Conservation (phyloP, 768 basidiomycete species). For the Leccinum boreale region DNA sequence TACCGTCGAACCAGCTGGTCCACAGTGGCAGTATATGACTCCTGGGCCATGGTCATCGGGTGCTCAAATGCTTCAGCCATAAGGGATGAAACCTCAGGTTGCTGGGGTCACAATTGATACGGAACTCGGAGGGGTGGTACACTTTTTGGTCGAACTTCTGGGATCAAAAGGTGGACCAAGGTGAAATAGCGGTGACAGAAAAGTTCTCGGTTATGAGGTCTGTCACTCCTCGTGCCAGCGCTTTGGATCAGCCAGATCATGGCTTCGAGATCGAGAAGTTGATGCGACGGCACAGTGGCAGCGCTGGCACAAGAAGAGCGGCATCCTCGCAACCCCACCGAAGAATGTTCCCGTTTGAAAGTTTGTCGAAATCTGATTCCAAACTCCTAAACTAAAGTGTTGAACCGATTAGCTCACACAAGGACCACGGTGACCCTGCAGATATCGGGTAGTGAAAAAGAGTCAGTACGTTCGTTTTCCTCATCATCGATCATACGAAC, state of each 20-base stretch:
- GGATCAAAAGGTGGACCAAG: neutral
- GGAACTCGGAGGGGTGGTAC: neutral
- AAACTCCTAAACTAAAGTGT: too few relatives aligned
- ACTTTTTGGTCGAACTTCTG: neutral
- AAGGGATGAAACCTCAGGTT: neutral
- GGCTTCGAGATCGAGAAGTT: neutral
- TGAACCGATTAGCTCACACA: too few relatives aligned
- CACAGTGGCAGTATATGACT: neutral
- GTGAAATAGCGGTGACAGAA: neutral
- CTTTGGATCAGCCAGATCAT: neutral
- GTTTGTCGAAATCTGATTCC: too few relatives aligned
- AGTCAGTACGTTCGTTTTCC: too few relatives aligned
- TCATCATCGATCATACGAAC: too few relatives aligned
- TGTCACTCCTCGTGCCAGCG: neutral
- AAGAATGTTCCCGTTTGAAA: too few relatives aligned
- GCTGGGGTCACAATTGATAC: neutral
- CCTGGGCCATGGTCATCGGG: constrained; percentile 1
- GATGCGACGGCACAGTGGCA: neutral
- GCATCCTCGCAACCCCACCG: too few relatives aligned
- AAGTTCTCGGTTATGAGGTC: neutral
- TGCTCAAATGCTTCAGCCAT: neutral
- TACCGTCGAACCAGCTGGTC: neutral
- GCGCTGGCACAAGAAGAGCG: too few relatives aligned
- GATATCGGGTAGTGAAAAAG: too few relatives aligned
- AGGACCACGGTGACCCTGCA: too few relatives aligned